Evolutionary conservation across 768 basidiomycete species (phyloP).

Genomic region (Trametes meyenii): DNA sequence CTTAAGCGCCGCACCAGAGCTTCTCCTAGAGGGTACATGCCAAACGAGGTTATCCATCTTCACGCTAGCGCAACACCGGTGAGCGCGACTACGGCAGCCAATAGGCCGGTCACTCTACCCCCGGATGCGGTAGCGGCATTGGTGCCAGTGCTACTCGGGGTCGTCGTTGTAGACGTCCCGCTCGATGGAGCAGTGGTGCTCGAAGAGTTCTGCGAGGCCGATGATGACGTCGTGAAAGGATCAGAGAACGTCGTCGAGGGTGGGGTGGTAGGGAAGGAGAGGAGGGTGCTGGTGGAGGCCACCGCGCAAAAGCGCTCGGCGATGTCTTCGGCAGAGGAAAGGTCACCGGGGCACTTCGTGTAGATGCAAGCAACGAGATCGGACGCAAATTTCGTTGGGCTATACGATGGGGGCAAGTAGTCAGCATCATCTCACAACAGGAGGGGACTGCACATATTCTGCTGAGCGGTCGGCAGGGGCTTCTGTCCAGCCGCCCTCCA

Average conservation of each 20-base stretch:
- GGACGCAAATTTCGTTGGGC: slow-evolving; percentile 38
- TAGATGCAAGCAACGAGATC: slow-evolving; percentile 43
- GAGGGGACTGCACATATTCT: background rate
- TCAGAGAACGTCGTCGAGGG: slow-evolving; percentile 20
- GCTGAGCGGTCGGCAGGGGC: background rate
- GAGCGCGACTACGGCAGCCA: no score
- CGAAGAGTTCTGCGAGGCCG: slow-evolving; percentile 1
- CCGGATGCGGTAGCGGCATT: background rate
- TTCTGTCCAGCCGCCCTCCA: background rate
- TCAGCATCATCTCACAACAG: background rate
- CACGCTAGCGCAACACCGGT: no score
- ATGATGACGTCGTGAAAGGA: slow-evolving; percentile 18
- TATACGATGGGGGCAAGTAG: background rate
- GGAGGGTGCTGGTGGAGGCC: slow-evolving; percentile 38
- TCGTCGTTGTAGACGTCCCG: background rate
- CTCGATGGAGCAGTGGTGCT: background rate
- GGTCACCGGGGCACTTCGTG: slow-evolving; percentile 39
- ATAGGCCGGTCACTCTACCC: no score
- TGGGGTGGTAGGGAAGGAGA: slow-evolving; percentile 40
- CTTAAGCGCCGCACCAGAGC: no score
- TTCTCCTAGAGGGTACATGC: no score
- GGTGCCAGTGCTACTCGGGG: background rate
- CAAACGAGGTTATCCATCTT: no score
- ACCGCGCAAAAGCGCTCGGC: slow-evolving; percentile 52
- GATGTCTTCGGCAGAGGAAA: slow-evolving; percentile 45